A percentile compares a stretch with the other conserved stretches of the same genome.
phyloP scores from a whole-genome alignment of 495 filamentous ascomycete genomes.

The Sabuloglossum arenarium region DNA sequence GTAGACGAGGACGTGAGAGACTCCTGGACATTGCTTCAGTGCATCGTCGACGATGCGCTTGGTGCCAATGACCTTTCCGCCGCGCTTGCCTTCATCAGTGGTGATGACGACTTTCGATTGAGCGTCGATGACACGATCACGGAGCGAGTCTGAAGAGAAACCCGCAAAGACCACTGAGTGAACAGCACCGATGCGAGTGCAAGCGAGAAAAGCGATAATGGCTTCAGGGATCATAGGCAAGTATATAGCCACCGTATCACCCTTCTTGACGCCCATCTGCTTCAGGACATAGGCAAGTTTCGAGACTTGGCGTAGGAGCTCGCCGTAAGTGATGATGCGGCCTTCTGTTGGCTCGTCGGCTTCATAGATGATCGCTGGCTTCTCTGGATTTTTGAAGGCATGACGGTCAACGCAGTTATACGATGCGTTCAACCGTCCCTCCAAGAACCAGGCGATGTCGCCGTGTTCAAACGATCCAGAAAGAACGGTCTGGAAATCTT shows the following conservation, averaged over 20 bases:
- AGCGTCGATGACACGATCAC: slow-evolving; percentile 86
- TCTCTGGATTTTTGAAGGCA: slow-evolving; percentile 77
- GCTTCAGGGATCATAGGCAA: slow-evolving; percentile 98
- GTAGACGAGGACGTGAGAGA: slow-evolving; percentile 68
- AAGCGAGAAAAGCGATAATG: slow-evolving; percentile 75
- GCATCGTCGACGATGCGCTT: slow-evolving; percentile 99
- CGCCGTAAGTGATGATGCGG: slow-evolving; percentile 75
- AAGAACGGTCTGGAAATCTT: slow-evolving; percentile 80
- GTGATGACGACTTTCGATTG: slow-evolving; percentile 86
- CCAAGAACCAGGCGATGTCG: slow-evolving; percentile 86
- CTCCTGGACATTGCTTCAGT: slow-evolving; percentile 88
- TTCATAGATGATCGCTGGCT: slow-evolving; percentile 94
- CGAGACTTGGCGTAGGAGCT: slow-evolving; percentile 85
- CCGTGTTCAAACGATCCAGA: slow-evolving; percentile 57
- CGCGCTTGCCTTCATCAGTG: slow-evolving; percentile 90
- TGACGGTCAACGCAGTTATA: slow-evolving; percentile 98
- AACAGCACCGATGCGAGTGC: slow-evolving; percentile 78
- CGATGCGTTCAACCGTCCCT: slow-evolving; percentile 81
- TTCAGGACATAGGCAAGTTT: slow-evolving; percentile 69
- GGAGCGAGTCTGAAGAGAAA: slow-evolving; percentile 91
- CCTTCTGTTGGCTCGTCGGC: slow-evolving; percentile 81
- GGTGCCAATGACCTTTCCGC: slow-evolving; percentile 92
- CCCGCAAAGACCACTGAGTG: slow-evolving; percentile 98
- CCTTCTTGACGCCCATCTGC: slow-evolving; percentile 91
- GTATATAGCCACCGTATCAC: slow-evolving; percentile 93